These are phyloP conservation scores for Fusarium poae DNA, from an alignment of 2,329 filamentous ascomycete genomes.

Conservation along the genomic window DNA sequence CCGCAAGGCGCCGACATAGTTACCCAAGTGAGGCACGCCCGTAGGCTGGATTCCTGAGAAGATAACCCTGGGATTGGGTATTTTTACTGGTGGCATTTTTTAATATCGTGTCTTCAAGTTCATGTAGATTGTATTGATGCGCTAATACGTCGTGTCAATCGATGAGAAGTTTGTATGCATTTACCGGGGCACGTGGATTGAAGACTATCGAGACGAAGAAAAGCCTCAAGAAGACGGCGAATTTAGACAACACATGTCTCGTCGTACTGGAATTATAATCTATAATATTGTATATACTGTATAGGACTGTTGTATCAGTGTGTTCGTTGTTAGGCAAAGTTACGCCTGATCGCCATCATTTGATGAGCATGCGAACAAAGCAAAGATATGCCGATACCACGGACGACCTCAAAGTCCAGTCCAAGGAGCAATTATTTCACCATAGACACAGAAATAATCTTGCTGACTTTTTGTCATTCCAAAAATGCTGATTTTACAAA, in stretches of 20 bases:
- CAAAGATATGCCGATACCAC: not conserved
- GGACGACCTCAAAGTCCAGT: not conserved
- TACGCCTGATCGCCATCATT: no score
- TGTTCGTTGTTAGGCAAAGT: not conserved
- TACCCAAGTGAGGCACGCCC: constrained; percentile 91
- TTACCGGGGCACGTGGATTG: constrained; percentile 37
- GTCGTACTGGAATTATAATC: not conserved
- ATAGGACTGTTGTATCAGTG: not conserved
- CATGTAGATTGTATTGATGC: not conserved
- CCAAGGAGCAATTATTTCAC: no score
- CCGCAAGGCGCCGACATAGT: constrained; percentile 90
- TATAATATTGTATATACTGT: not conserved
- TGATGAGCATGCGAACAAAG: not conserved
- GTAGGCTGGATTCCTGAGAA: constrained; percentile 99
- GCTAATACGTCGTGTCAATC: constrained; percentile 8
- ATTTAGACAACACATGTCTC: not conserved
- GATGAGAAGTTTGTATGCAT: constrained; percentile 42
- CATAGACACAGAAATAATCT: not conserved
- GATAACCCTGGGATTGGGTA: constrained; percentile 63
- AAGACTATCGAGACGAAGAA: not conserved
- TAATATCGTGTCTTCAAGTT: not conserved
- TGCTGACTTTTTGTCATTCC: constrained; percentile 19
- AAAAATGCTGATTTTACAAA: constrained; percentile 41
- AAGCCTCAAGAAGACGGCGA: not conserved
- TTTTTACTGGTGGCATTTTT: constrained; percentile 25